Percentiles rank a stretch among this genome's conserved stretches.
Evolutionary conservation across 192 early-diverging fungal species (phyloP).

Genomic region (Coemansia sp.): DNA sequence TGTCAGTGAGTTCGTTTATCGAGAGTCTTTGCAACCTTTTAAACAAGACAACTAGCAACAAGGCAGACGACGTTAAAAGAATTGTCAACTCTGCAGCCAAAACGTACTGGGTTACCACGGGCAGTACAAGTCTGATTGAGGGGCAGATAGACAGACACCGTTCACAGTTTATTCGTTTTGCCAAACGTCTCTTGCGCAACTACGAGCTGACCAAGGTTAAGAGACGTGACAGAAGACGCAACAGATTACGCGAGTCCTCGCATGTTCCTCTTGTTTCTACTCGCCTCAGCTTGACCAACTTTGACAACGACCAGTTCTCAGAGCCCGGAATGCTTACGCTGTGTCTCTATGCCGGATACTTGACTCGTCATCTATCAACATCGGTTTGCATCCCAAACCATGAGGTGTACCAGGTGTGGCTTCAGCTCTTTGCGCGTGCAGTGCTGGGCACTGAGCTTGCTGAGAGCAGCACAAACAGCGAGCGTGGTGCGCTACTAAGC

Average conservation of each 20-base stretch:
- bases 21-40: slow-evolving; percentile 19
- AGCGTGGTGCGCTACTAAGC: slow-evolving; percentile 20
- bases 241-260: background rate
- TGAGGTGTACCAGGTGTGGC: slow-evolving; percentile 27
- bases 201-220: slow-evolving; percentile 13
- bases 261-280: slow-evolving; percentile 14
- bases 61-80: background rate
- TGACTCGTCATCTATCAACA: slow-evolving; percentile 14
- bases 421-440: slow-evolving; percentile 28
- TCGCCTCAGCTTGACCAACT: slow-evolving; percentile 14
- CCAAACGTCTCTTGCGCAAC: slow-evolving; percentile 20
- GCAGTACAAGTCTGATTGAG: slow-evolving; percentile 26
- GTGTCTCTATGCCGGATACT: slow-evolving; percentile 27
- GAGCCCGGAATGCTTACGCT: slow-evolving; percentile 24
- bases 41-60: slow-evolving; percentile 5
- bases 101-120: slow-evolving; percentile 28
- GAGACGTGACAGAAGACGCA: background rate
- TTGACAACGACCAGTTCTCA: slow-evolving; percentile 26
- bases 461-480: slow-evolving; percentile 22
- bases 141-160: slow-evolving; percentile 28
- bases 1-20: slow-evolving; percentile 46
- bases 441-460: slow-evolving; percentile 27
- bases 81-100: slow-evolving; percentile 12
- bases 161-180: slow-evolving; percentile 16
- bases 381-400: slow-evolving; percentile 34